Conservation (phyloP, 2,329 filamentous ascomycete species). For the Apiospora arundinis region DNA sequence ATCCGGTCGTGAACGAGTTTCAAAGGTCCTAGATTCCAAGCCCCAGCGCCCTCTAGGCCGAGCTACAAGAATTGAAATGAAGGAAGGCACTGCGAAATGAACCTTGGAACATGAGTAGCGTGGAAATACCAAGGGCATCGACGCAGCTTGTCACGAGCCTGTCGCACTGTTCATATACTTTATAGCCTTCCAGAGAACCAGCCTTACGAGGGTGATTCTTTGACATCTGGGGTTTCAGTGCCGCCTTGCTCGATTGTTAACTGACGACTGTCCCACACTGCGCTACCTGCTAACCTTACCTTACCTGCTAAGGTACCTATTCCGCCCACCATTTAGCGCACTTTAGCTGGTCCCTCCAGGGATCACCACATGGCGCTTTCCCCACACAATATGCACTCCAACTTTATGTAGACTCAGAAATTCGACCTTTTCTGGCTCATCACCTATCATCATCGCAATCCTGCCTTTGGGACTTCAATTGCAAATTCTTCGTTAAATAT, state of each 20-base stretch:
- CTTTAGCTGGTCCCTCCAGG: background rate
- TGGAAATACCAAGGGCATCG: background rate
- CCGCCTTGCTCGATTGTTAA: background rate
- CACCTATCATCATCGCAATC: background rate
- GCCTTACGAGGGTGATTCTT: background rate
- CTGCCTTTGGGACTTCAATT: background rate
- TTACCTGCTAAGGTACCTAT: too few relatives aligned
- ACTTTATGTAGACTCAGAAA: background rate
- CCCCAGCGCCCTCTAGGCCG: background rate
- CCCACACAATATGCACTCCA: slow-evolving; percentile 13
- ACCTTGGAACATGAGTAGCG: background rate
- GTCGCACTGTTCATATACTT: background rate
- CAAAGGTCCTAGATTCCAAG: background rate
- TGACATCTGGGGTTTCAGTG: background rate
- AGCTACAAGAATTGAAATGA: background rate
- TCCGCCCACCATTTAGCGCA: background rate
- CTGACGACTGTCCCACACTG: background rate
- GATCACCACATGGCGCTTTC: slow-evolving; percentile 7
- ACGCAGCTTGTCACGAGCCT: background rate
- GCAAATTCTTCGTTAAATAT: slow-evolving; percentile 50
- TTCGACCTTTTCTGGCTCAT: background rate
- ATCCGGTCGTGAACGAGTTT: background rate
- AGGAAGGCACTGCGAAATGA: background rate
- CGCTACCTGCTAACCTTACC: background rate
- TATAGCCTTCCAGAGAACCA: background rate